Percentiles rank a stretch among this genome's conserved stretches.
Conservation (phyloP, 257 asterid genomes). For the Haberlea rhodopensis region DNA sequence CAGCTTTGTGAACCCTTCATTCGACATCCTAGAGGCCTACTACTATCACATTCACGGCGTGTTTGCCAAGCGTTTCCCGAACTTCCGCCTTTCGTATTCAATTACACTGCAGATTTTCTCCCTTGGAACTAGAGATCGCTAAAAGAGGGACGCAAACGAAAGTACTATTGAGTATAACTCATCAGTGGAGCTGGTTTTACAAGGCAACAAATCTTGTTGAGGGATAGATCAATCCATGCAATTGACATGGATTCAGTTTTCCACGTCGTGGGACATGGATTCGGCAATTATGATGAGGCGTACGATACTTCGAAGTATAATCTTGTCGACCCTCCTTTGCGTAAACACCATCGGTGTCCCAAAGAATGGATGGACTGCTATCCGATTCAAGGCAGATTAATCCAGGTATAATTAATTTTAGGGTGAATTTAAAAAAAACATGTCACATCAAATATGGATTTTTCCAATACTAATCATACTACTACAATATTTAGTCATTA, state of each 20-base stretch:
- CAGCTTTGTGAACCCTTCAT: constrained; percentile 31
- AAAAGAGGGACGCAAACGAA: constrained; percentile 32
- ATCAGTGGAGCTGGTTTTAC: constrained; percentile 49
- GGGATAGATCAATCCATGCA: constrained; percentile 79
- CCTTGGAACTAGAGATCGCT: constrained; percentile 31
- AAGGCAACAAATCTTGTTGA: constrained; percentile 54
- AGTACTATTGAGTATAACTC: constrained; percentile 35
- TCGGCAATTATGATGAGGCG: constrained; percentile 50
- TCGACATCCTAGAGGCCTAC: constrained; percentile 46
- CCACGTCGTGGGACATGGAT: constrained; percentile 65
- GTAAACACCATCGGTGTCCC: constrained; percentile 61
- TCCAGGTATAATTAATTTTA: constrained; percentile 48
- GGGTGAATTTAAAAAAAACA: too few species aligned
- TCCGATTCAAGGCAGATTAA: constrained; percentile 65
- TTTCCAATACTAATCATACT: too few species aligned
- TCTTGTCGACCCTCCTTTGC: constrained; percentile 58
- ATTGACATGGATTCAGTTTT: constrained; percentile 64
- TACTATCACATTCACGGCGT: constrained; percentile 29
- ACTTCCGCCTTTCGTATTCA: constrained; percentile 36
- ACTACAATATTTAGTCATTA: too few species aligned
- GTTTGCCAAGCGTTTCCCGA: constrained; percentile 36
- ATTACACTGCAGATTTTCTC: constrained; percentile 41
- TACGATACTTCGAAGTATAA: constrained; percentile 50
- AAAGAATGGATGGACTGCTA: constrained; percentile 55
- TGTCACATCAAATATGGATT: too few species aligned